Evolutionary conservation across 441 rosid genomes (phyloP).

Genomic region (Gossypium armourianum): DNA sequence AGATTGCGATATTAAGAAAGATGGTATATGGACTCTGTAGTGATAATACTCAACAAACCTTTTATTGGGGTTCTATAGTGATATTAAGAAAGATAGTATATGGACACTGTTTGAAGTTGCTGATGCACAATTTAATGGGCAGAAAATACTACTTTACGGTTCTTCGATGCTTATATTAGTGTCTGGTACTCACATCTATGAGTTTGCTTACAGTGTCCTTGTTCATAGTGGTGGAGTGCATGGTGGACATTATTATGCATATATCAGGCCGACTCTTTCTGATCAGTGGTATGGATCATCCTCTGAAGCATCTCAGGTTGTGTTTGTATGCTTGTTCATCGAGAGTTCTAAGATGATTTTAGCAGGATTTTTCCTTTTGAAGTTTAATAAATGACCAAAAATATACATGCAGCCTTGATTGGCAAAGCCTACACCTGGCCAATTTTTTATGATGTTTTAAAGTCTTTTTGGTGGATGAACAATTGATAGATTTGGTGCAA

Average conservation of each 20-base stretch:
- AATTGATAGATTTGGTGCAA: not conserved
- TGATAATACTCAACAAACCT: too few relatives aligned
- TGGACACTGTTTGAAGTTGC: not conserved
- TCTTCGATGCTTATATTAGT: not conserved
- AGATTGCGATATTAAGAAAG: not conserved
- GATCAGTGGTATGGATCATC: constrained; percentile 32
- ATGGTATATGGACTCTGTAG: not conserved
- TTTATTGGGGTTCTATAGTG: too few relatives aligned
- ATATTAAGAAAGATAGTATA: not conserved
- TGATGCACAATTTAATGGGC: constrained; percentile 5
- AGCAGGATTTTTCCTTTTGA: not conserved
- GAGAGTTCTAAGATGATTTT: not conserved
- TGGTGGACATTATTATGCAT: constrained; percentile 42
- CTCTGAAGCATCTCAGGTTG: not conserved
- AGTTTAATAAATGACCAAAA: not conserved
- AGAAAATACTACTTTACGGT: not conserved
- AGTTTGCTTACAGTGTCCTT: constrained; percentile 27
- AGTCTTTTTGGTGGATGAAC: not conserved
- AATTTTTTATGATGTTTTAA: not conserved
- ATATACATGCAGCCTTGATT: not conserved
- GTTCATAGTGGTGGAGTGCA: constrained; percentile 42
- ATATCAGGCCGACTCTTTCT: constrained; percentile 37
- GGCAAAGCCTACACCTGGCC: not conserved
- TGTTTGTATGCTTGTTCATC: not conserved
- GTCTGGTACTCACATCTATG: not conserved